A percentile compares a stretch with the other conserved stretches of the same genome.
phyloP scores from a whole-genome alignment of 2,329 filamentous ascomycete species.

The Emmonsiellopsis sp. region DNA sequence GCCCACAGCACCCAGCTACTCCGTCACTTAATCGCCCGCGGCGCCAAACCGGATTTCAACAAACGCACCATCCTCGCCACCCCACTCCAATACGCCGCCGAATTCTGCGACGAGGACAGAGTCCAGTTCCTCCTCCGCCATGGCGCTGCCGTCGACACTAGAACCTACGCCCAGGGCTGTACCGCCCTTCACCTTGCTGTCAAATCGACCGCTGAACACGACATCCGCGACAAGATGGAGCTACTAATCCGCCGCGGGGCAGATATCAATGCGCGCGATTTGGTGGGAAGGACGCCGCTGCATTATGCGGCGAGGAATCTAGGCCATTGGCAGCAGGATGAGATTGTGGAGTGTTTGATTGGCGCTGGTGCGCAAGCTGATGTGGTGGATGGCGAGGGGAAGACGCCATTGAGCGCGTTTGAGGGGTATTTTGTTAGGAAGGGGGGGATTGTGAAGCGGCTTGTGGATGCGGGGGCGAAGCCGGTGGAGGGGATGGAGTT shows the following conservation, averaged over 20 bases:
- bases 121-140: neutral
- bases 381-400: neutral
- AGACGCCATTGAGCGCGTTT: neutral
- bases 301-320: neutral
- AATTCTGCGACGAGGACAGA: neutral
- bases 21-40: too few relatives aligned
- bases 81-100: neutral
- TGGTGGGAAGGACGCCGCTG: neutral
- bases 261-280: neutral
- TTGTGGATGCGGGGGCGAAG: neutral
- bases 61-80: slow-evolving; percentile 2
- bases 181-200: neutral
- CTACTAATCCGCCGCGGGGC: neutral
- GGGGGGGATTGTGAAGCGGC: slow-evolving; percentile 1
- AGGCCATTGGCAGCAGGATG: neutral
- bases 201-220: neutral
- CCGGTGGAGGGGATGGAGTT: neutral
- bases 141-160: neutral
- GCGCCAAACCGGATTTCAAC: neutral
- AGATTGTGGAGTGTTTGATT: neutral
- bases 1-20: neutral
- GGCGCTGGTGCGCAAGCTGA: neutral
- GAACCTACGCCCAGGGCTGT: neutral
- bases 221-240: neutral
- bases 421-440: neutral